Evolutionary conservation across 2,329 filamentous ascomycete genomes (phyloP).

Genomic region (Ciborinia camelliae): DNA sequence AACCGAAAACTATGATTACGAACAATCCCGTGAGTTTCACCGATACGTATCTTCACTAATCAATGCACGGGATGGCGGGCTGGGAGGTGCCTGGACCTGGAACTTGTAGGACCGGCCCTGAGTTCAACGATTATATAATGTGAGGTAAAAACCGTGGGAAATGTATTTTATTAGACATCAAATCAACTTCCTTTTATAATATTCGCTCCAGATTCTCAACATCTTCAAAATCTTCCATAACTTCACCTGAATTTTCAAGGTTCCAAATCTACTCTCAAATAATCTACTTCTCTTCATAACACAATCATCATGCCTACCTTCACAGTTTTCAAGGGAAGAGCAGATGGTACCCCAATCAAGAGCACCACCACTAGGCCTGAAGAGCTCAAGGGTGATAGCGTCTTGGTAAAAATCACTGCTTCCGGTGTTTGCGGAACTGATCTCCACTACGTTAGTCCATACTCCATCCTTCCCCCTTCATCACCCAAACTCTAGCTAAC

Average conservation of each 20-base stretch:
- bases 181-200: slow-evolving; percentile 6
- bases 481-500: slow-evolving; percentile 5
- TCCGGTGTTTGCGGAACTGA: slow-evolving; percentile 24
- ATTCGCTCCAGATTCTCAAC: neutral
- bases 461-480: neutral
- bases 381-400: slow-evolving; percentile 19
- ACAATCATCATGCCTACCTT: slow-evolving; percentile 21
- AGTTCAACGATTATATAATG: slow-evolving; percentile 12
- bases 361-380: slow-evolving; percentile 21
- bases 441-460: slow-evolving; percentile 20
- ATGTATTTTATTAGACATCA: neutral
- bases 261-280: neutral
- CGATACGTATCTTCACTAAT: neutral
- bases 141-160: neutral
- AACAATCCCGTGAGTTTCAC: neutral
- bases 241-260: neutral
- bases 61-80: neutral
- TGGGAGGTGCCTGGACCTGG: neutral
- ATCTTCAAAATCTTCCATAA: neutral
- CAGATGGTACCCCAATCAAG: slow-evolving; percentile 15
- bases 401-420: slow-evolving; percentile 22
- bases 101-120: slow-evolving; percentile 5
- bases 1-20: neutral
- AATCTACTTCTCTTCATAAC: neutral
- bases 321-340: slow-evolving; percentile 23